Evolutionary conservation across 768 basidiomycete species (phyloP), one percentile per base, ranked within the genome.

Genomic region (Ramaria sp.): DNA sequence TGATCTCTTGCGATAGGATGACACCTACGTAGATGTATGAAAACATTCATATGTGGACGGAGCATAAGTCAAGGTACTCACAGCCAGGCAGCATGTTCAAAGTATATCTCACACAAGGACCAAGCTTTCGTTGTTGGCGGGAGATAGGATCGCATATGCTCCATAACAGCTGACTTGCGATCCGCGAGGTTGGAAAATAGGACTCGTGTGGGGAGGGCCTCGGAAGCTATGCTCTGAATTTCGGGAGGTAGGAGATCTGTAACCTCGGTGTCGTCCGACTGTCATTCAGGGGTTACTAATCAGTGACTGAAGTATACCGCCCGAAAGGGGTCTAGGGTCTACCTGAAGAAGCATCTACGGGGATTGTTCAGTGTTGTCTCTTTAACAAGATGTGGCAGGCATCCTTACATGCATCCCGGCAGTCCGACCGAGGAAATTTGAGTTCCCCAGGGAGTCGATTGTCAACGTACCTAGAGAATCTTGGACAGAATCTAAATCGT

Each of bases 71-170:
- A 3, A 27, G 39, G 42, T 41, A 62, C 83, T 60, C 65, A 83
- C 84, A 85, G 82, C 83, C 83, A 86, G 49, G 81, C 82, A 51
- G 80, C 83, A 66, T 85, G 80, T 62, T 76, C 76, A 67, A 75
- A 86, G 67, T 86, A 86, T 37, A 77, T 72, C 43, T 77, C 71
- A 53, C 73, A 71, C 39, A 81, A 69, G 38, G 64, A 58, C 48
- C 67, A 68, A 4, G 72, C 67, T 56, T 63, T 66, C 20, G 61
- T 58, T 19, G 59, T 22, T 6, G 55, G 17, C 22, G 55, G 55
- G 17, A 57, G 47, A 49, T 57, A 57, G 7, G 45, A 33, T 9
- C 34, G 45, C 55, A 57, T 47, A 20, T 49, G 49, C 13, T 54
- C 59, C 47, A 51, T 48, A 1, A 55, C 49, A 15, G 38, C 6